These are phyloP conservation scores for Emydomyces testavorans DNA, from an alignment of 2,329 filamentous ascomycete genomes.

Conservation along the genomic window DNA sequence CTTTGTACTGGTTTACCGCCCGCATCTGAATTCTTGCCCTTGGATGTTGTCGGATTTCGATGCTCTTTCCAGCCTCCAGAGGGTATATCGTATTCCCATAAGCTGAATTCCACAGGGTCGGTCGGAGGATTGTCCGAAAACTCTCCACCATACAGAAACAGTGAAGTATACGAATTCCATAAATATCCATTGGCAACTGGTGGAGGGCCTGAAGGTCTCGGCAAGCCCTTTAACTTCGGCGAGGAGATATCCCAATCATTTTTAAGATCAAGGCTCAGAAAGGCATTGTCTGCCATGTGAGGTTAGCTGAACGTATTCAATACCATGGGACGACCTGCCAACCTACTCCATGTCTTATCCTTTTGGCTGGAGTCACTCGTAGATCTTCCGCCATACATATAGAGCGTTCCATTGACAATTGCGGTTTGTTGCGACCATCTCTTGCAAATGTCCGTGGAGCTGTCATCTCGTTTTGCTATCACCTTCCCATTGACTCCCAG, in stretches of 20 bases:
- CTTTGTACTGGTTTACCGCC: conserved; percentile 51
- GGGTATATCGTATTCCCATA: conserved; percentile 59
- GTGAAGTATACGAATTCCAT: conserved; percentile 58
- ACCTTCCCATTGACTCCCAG: background rate
- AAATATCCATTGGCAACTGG: conserved; percentile 61
- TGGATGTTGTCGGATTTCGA: conserved; percentile 48
- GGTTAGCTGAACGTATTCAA: conserved; percentile 3
- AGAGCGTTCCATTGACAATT: conserved; percentile 61
- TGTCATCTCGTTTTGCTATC: conserved; percentile 26
- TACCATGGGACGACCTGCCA: conserved; percentile 19
- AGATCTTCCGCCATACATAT: conserved; percentile 62
- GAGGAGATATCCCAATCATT: conserved; percentile 58
- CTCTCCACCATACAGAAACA: conserved; percentile 65
- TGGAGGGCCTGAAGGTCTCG: conserved; percentile 57
- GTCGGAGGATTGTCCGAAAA: conserved; percentile 53
- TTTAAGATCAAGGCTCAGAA: conserved; percentile 59
- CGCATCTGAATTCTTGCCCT: conserved; percentile 50
- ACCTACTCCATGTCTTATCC: conserved; percentile 55
- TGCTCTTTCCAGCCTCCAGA: conserved; percentile 53
- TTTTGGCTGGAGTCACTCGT: conserved; percentile 48
- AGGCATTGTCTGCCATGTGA: conserved; percentile 50
- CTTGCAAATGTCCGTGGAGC: conserved; percentile 48
- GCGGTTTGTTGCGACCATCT: conserved; percentile 58
- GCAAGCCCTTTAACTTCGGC: conserved; percentile 51
- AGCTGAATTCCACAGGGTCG: conserved; percentile 48